Evolutionary conservation across 345 rosid species (phyloP).

Genomic region (Clausena lansium): DNA sequence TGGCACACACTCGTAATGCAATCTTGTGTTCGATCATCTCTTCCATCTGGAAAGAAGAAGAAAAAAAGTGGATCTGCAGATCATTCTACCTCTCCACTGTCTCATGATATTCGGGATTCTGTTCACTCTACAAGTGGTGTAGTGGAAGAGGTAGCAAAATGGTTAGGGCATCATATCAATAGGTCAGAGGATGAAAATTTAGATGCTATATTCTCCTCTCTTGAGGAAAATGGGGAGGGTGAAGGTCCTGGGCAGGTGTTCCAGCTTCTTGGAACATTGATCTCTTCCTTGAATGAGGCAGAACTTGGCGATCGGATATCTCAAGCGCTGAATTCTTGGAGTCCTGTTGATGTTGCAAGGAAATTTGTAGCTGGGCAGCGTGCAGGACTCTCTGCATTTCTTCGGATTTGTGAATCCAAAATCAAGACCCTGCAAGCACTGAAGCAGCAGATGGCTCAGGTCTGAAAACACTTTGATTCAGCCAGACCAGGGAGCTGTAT

Average conservation of each 20-base stretch:
- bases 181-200: constrained; percentile 53
- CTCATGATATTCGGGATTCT: constrained; percentile 49
- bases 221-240: constrained; percentile 35
- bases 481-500: too few species aligned
- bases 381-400: constrained; percentile 45
- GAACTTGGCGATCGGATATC: constrained; percentile 61
- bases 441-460: constrained; percentile 57
- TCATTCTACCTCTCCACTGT: constrained; percentile 39
- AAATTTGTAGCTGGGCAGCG: constrained; percentile 50
- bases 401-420: constrained; percentile 64
- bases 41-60: constrained; percentile 93
- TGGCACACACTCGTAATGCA: constrained; percentile 83
- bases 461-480: constrained; percentile 26
- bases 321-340: constrained; percentile 63
- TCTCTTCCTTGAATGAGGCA: constrained; percentile 37
- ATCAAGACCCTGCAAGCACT: constrained; percentile 47
- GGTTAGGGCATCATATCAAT: constrained; percentile 46
- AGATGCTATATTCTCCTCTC: constrained; percentile 46
- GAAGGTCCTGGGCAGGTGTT: constrained; percentile 75
- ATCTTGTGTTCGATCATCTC: constrained; percentile 59
- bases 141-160: constrained; percentile 54
- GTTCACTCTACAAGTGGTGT: constrained; percentile 35
- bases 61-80: constrained; percentile 67
- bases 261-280: constrained; percentile 43
- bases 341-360: constrained; percentile 48